Conservation (phyloP, 2,329 filamentous ascomycete species). For the Arthroderma sp. region DNA sequence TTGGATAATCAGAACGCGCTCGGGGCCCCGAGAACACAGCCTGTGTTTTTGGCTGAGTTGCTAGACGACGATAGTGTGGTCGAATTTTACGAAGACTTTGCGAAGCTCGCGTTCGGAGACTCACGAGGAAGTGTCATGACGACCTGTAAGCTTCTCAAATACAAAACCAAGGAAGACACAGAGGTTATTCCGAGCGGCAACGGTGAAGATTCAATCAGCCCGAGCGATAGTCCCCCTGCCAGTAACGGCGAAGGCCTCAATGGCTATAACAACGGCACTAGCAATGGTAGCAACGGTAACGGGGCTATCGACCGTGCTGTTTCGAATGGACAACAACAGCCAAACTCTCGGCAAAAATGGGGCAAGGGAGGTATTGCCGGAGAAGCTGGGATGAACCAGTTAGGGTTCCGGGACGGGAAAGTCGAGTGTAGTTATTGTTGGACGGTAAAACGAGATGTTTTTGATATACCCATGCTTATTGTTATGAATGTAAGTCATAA, state of each 20-base stretch:
- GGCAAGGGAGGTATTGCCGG: slow-evolving; percentile 34
- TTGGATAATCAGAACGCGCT: slow-evolving; percentile 23
- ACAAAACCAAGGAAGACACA: slow-evolving; percentile 57
- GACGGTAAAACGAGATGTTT: slow-evolving; percentile 92
- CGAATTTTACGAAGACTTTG: slow-evolving; percentile 92
- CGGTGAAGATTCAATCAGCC: slow-evolving; percentile 33
- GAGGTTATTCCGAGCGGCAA: slow-evolving; percentile 31
- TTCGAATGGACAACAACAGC: slow-evolving; percentile 34
- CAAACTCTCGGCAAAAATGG: slow-evolving; percentile 33
- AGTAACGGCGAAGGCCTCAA: slow-evolving; percentile 7
- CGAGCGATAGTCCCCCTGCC: slow-evolving; percentile 3
- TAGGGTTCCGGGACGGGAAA: slow-evolving; percentile 72
- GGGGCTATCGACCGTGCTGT: slow-evolving; percentile 9
- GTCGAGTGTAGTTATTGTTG: slow-evolving; percentile 93
- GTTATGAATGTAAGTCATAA: slow-evolving; percentile 77
- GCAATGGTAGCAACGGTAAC: neutral
- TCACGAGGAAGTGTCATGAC: slow-evolving; percentile 73
- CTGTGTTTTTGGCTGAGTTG: slow-evolving; percentile 82
- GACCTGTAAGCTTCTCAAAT: slow-evolving; percentile 77
- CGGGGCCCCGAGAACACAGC: slow-evolving; percentile 43
- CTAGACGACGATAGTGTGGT: slow-evolving; percentile 88
- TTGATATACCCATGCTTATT: slow-evolving; percentile 97
- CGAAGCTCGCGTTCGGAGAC: slow-evolving; percentile 81
- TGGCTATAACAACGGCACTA: neutral
- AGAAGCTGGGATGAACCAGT: slow-evolving; percentile 59